Evolutionary conservation across 257 asterid genomes (phyloP).

Genomic region (Solanum medicagineum): DNA sequence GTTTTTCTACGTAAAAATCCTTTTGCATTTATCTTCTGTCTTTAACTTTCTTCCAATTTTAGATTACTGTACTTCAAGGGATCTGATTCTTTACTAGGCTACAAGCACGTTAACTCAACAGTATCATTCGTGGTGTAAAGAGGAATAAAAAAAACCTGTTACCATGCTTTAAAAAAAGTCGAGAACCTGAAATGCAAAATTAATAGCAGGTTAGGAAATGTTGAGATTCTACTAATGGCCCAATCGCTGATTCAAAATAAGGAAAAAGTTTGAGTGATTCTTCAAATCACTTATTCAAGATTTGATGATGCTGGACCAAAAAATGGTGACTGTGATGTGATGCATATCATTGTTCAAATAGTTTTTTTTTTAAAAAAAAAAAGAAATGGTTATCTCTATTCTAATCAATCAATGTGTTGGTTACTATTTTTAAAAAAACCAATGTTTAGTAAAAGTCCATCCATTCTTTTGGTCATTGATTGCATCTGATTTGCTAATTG

Average conservation of each 20-base stretch:
- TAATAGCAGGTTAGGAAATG: not conserved
- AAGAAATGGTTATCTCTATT: not conserved
- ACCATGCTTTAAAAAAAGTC: not conserved
- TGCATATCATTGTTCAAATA: not conserved
- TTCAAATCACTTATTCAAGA: not conserved
- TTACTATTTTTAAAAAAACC: not conserved
- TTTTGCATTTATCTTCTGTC: too few relatives aligned
- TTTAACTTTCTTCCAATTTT: too few relatives aligned
- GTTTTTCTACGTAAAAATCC: too few relatives aligned
- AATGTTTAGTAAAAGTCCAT: not conserved
- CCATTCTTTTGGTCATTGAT: not conserved
- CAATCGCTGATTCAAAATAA: too few relatives aligned
- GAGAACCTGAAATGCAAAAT: not conserved
- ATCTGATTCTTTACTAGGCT: too few relatives aligned
- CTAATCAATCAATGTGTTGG: not conserved
- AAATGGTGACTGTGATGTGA: not conserved
- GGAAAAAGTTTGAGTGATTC: not conserved
- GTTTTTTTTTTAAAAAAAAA: not conserved
- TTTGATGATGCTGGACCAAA: not conserved
- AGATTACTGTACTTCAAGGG: too few relatives aligned
- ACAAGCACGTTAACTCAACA: too few relatives aligned
- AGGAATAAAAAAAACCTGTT: not conserved
- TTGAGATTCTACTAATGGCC: not conserved
- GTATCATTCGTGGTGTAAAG: too few relatives aligned
- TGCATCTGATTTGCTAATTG: not conserved